These are phyloP conservation scores for Penicillium herquei DNA, from an alignment of 495 filamentous ascomycete species.

Conservation along the genomic window DNA sequence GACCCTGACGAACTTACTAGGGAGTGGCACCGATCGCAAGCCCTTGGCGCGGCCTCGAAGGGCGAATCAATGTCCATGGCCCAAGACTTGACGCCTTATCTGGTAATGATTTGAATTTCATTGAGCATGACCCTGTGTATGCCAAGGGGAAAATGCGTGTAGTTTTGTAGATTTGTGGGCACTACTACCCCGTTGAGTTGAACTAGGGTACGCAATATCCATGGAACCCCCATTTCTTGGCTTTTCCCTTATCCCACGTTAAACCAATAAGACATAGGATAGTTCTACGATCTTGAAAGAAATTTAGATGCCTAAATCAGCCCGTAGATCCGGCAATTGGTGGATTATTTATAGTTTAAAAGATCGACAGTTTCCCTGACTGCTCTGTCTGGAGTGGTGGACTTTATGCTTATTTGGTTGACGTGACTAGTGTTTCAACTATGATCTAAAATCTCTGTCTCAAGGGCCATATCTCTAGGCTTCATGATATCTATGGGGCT, in stretches of 20 bases:
- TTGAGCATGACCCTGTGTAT: neutral
- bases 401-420: neutral
- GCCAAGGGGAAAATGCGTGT: neutral
- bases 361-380: neutral
- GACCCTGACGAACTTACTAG: neutral
- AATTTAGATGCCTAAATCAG: neutral
- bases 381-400: neutral
- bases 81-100: neutral
- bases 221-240: neutral
- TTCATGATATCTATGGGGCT: too few relatives aligned
- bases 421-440: neutral
- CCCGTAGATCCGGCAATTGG: neutral
- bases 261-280: neutral
- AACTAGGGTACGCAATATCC: neutral
- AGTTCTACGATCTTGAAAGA: neutral
- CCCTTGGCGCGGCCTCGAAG: neutral
- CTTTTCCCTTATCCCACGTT: neutral
- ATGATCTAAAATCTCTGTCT: too few relatives aligned
- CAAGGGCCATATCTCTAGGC: too few relatives aligned
- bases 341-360: neutral
- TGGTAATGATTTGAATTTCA: too few relatives aligned
- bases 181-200: neutral
- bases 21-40: neutral
- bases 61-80: constrained; percentile 2
- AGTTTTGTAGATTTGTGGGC: too few relatives aligned